A percentile compares a stretch with the other conserved stretches of the same genome.
phyloP scores from a whole-genome alignment of 2,329 filamentous ascomycete species.

The Scedosporium boydii region DNA sequence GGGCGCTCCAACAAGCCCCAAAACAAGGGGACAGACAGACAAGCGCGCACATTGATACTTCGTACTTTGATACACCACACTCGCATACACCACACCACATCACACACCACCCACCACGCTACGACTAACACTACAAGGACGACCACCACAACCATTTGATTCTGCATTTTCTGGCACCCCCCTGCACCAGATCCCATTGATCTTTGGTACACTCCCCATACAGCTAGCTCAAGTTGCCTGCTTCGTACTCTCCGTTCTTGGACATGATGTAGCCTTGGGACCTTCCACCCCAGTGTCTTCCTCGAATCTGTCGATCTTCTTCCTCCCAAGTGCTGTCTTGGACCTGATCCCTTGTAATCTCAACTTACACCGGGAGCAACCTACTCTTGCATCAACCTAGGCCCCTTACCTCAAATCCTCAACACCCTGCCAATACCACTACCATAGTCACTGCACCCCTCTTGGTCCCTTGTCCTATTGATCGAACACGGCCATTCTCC shows the following conservation, averaged over 20 bases:
- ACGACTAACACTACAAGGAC: too few species aligned
- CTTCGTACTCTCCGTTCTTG: not conserved
- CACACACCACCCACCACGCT: too few species aligned
- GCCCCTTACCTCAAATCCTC: not conserved
- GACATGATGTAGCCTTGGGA: not conserved
- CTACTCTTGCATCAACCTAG: not conserved
- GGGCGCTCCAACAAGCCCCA: not conserved
- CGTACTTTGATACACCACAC: not conserved
- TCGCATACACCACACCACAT: not conserved
- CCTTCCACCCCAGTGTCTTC: not conserved
- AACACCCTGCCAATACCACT: not conserved
- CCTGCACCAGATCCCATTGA: not conserved
- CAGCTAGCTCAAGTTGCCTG: not conserved
- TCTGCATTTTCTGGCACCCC: not conserved
- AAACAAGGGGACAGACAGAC: not conserved
- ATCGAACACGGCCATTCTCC: not conserved
- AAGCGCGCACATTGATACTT: not conserved
- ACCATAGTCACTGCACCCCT: not conserved
- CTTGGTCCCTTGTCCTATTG: not conserved
- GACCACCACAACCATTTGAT: not conserved
- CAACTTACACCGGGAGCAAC: not conserved
- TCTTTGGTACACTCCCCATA: not conserved
- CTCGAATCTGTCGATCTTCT: not conserved
- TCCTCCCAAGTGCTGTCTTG: not conserved
- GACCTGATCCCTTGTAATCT: slow-evolving; percentile 2